Base-by-base conservation (phyloP, 176 grass and related monocot genomes). In the Triticum monococcum region DNA sequence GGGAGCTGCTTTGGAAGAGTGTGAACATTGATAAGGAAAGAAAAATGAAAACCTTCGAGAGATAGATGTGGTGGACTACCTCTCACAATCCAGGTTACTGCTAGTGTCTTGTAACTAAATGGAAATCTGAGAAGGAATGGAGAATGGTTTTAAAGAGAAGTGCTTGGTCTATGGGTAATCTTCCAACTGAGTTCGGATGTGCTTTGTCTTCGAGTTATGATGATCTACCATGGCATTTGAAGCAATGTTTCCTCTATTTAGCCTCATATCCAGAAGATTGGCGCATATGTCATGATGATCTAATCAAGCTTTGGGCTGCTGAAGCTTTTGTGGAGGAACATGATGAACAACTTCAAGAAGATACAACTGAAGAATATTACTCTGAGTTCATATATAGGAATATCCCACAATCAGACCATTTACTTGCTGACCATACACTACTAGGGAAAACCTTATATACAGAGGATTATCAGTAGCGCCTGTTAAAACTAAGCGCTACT, bases 371-470 rank as follows among this genome's bases (percentile, higher is more conserved):
- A 32, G 28, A 32, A 3, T 33, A 67, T 13, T 67, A 67, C 13
- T 33, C 17, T 33, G 28, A 67, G 64, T 14, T 67, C 4, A 67
- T 67, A 8, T 16, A 33, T 67, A 31, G 28, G 28, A 32, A 67
- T 18, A 6, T 67, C 6, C 26, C 32, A 12, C 91, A 88, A 66
- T 18, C 45, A 4, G 12, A 26, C 1, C 3, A 0, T 13, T 0
- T 0, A 0, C 2, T 2, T 64, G 0, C 37, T n/a, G 8, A 82
- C 9, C 5, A 57, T 28, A 28, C 28, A 28, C 28, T 28, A 28
- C 28, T 28, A 28, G 28, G 28, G 28, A 28, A 28, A 28, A 28
- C 28, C 0, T 28, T 28, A 28, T 28, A 28, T 2, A 28, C 28
- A 28, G 28, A 28, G 28, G 28, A 28, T 28, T 28, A 28, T 28